Percentiles rank a stretch among this genome's conserved stretches.
Conservation (phyloP, 257 asterid species). For the Fraxinus cuspidata region DNA sequence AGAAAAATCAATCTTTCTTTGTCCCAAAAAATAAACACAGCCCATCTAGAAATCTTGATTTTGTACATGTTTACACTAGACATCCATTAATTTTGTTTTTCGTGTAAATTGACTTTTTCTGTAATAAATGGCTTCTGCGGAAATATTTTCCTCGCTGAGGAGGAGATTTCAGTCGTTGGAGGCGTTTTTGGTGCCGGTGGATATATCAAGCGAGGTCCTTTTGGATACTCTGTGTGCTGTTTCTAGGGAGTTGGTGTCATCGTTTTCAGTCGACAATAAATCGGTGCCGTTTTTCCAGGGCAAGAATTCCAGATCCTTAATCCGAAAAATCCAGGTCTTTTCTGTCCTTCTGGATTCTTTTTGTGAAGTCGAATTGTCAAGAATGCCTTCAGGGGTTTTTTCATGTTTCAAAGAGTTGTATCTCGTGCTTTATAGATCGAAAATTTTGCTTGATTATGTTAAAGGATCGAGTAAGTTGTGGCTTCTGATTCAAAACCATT, state of each 20-base stretch:
- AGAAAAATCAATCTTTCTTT: neutral
- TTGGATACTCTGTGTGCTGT: conserved; percentile 54
- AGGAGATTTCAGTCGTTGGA: conserved; percentile 82
- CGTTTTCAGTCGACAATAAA: conserved; percentile 42
- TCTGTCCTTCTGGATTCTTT: conserved; percentile 64
- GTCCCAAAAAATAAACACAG: neutral
- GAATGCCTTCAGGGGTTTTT: conserved; percentile 43
- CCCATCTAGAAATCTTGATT: neutral
- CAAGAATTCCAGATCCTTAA: conserved; percentile 60
- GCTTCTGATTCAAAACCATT: conserved; percentile 76
- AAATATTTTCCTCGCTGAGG: conserved; percentile 81
- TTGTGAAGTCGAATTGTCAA: conserved; percentile 42
- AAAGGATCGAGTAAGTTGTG: conserved; percentile 76
- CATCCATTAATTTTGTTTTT: neutral
- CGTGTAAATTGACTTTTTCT: conserved; percentile 4
- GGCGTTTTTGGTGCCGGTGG: conserved; percentile 78
- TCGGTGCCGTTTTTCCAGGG: conserved; percentile 46
- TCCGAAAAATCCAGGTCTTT: conserved; percentile 66
- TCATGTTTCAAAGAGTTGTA: conserved; percentile 88
- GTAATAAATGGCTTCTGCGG: conserved; percentile 72
- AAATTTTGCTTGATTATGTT: conserved; percentile 73
- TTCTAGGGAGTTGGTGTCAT: conserved; percentile 53
- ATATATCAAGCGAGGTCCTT: conserved; percentile 59
- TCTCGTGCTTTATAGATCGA: conserved; percentile 83
- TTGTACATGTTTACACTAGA: conserved; percentile 11